These are phyloP conservation scores for Phytophthora palmivora DNA, from an alignment of 352 stramenopile species.

Conservation along the genomic window DNA sequence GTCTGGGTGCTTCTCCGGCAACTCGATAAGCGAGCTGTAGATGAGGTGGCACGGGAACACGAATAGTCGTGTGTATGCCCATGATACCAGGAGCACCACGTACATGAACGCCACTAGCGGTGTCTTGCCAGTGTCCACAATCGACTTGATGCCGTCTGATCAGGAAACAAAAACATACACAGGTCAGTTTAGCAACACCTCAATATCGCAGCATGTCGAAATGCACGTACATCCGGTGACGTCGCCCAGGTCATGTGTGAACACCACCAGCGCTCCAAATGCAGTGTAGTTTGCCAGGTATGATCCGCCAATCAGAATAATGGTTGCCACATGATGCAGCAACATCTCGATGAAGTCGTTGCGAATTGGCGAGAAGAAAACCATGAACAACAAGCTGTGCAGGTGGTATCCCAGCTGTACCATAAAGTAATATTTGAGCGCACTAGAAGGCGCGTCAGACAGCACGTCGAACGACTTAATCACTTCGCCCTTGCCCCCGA, in stretches of 20 bases:
- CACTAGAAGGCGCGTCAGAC: constrained; percentile 38
- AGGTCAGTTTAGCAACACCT: constrained; percentile 13
- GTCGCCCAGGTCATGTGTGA: constrained; percentile 63
- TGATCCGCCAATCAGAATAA: constrained; percentile 57
- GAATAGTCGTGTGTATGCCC: constrained; percentile 56
- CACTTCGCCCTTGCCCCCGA: constrained; percentile 47
- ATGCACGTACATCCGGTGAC: constrained; percentile 54
- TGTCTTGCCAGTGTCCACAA: too few species aligned
- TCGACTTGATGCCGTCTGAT: constrained; percentile 73
- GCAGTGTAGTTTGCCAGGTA: constrained; percentile 59
- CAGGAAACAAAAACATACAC: not conserved
- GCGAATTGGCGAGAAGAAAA: constrained; percentile 60
- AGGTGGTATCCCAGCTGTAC: constrained; percentile 67
- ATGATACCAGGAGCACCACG: constrained; percentile 41
- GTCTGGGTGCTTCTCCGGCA: constrained; percentile 33
- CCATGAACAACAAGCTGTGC: constrained; percentile 62
- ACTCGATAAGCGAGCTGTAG: constrained; percentile 30
- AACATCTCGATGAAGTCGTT: constrained; percentile 73
- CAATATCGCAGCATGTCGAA: not conserved
- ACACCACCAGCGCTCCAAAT: constrained; percentile 52
- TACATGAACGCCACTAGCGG: constrained; percentile 43
- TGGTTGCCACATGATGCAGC: constrained; percentile 60
- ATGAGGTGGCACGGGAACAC: constrained; percentile 51
- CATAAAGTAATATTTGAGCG: constrained; percentile 56
- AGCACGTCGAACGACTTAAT: constrained; percentile 41